Evolutionary conservation across 495 filamentous ascomycete species (phyloP), one percentile per base, ranked within the genome.

Genomic region (Neurospora pannonica): DNA sequence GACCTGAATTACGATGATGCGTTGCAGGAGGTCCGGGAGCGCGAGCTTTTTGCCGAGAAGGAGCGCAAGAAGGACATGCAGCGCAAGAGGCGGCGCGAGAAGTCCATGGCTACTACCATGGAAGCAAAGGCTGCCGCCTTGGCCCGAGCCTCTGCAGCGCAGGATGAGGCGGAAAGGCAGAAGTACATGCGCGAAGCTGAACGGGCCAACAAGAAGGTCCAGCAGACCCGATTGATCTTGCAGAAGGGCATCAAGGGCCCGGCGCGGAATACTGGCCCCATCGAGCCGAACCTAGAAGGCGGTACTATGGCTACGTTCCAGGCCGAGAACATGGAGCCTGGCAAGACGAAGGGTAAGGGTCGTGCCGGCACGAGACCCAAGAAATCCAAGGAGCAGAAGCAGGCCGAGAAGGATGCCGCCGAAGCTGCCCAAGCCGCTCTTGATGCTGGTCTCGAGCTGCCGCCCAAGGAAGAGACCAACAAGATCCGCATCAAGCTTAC

Each of bases 41-140:
- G 92, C 75, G 96, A 98, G 80, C 86, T 97, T 9, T 92, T 92
- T 73, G 94, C 96, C 70, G 96, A 99, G 80, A 99, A 98, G 81
- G 97, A 98, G 83, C 93, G 97, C 37, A 99, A 99, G 87, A 99
- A 99, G 85, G 96, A 98, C 76, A 97, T 98, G 92, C 96, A 99
- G 79, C 92, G 97, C 34, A 98, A 98, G 84, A 90, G 96, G 34
- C 91, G 96, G n/a, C 90, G 96, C 24, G 96, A 99, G 81, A 97
- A 97, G 83, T 97, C 96, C 13, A 92, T 97, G 80, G 92, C 92
- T 17, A 87, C 90, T 73, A 94, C 95, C 62, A 89, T 93, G 78
- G 91, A 94, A 77, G 95, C 97, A 83, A 93, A 95, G 76, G 86
- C 91, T 11, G 91, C 95, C 74, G 94, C 94, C 5, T 85, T 97